Evolutionary conservation across 176 grass and related monocot genomes (phyloP).

Genomic region (Thinopyrum elongatum): DNA sequence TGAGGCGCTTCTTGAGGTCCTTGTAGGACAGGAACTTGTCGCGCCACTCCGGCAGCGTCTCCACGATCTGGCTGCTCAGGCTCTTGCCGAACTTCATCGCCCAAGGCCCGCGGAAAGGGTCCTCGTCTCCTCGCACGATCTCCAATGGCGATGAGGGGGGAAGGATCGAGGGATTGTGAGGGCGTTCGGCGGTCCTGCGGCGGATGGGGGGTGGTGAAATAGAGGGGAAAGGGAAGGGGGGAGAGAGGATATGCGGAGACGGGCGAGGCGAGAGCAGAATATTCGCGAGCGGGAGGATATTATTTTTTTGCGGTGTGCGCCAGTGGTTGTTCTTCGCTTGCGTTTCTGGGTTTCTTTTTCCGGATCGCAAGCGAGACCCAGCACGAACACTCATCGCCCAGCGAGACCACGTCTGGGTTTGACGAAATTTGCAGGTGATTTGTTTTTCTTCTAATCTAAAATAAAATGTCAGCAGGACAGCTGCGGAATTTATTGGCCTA

Average conservation of each 20-base stretch:
- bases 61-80: constrained; percentile 90
- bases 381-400: neutral
- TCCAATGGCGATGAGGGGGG: neutral
- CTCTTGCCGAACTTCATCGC: constrained; percentile 97
- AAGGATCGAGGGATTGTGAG: neutral
- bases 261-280: constrained; percentile 25
- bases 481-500: no score
- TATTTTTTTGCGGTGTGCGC: constrained; percentile 11
- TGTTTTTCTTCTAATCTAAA: no score
- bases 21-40: constrained; percentile 98
- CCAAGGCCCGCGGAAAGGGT: neutral
- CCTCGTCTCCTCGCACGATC: neutral
- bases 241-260: constrained; percentile 39
- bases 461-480: no score
- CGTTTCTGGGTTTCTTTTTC: constrained; percentile 1
- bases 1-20: constrained; percentile 94
- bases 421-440: neutral
- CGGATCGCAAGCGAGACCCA: neutral
- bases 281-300: constrained; percentile 40
- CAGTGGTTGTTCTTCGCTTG: constrained; percentile 19
- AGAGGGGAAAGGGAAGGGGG: neutral
- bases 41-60: constrained; percentile 96
- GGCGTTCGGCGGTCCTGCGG: neutral
- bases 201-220: constrained; percentile 28
- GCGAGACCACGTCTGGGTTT: neutral